Base-by-base conservation (phyloP, 495 filamentous ascomycete species). In the Evernia prunastri region DNA sequence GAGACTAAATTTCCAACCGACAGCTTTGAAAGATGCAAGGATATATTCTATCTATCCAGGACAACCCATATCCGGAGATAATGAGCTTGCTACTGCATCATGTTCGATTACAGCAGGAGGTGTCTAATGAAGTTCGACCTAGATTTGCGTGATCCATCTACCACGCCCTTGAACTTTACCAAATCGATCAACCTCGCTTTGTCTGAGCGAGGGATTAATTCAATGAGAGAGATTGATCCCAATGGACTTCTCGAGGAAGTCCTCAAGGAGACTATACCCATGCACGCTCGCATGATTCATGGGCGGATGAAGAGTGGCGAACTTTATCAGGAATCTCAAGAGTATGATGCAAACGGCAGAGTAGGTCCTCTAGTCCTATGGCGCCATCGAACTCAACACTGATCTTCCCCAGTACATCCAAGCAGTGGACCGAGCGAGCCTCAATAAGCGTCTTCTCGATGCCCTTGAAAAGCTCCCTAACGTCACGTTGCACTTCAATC, bases 201-300 rank as follows among this genome's bases (percentile, higher is more conserved):
- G 15, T 97, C 94, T 0, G 91, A 97, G 73, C 87, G 94, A 39
- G 94, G 94, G n/a, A 89, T 97, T 71, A 90, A 89, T 70, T 87
- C 93, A 39, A 86, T 97, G 77, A 80, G 82, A 31, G 76, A 88
- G 65, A 84, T 89, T 1, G 76, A 82, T 51, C 80, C 82, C 23
- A 72, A 80, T 9, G 81, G 82, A 15, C 80, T 97, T 33, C 79
- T 95, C 57, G 81, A 91, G 1, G 81, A 87, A 69, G 82, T 97
- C 29, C 79, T 93, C 51, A 74, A 73, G 20, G 83, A 88, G 56
- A 89, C 93, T 0, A 90, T 96, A 61, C 95, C 95, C 9, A 96
- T 99, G 90, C 77, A 87, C 65, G 93, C 92, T 13, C 90, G 94
- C n/a, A 97, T 97, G 94, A 94, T 99, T 59, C 94, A 99, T 71